Evolutionary conservation across 139 green algal genomes (phyloP).

Genomic region (Astrephomene gubernaculifera): DNA sequence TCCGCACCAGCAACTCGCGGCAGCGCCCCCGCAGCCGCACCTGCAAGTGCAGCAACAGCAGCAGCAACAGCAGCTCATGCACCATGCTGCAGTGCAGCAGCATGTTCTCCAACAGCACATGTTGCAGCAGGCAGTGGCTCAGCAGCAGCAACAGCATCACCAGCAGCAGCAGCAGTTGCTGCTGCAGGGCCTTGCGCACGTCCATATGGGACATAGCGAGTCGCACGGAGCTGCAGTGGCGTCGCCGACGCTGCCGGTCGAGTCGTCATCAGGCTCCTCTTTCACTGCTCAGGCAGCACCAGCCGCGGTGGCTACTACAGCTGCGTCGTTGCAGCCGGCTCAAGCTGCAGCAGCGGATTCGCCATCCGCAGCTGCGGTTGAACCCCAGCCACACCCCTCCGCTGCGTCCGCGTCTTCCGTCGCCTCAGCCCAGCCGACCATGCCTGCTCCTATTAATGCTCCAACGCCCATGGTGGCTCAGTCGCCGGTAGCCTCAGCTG

Average conservation of each 20-base stretch:
- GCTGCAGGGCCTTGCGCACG: slow-evolving; percentile 5
- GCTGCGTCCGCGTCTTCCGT: background rate
- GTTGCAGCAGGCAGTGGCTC: background rate
- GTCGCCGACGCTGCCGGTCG: background rate
- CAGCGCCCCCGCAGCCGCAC: background rate
- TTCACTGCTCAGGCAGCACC: background rate
- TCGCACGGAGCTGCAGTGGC: background rate
- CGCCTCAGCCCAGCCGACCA: background rate
- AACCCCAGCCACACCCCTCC: background rate
- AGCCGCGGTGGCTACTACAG: background rate
- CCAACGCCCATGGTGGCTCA: background rate
- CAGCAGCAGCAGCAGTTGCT: slow-evolving; percentile 3
- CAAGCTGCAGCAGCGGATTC: background rate
- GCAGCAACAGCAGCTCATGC: background rate
- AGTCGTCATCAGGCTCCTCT: background rate
- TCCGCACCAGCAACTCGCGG: background rate
- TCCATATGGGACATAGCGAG: background rate
- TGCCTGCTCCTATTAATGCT: background rate
- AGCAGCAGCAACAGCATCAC: background rate
- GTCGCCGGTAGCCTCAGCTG: background rate
- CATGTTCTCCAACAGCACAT: background rate
- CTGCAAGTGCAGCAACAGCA: background rate
- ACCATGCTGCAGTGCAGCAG: background rate
- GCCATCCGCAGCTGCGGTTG: no score
- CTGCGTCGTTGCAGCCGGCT: background rate